Conservation (phyloP, 2,329 filamentous ascomycete genomes). For the Orbilia javanica region DNA sequence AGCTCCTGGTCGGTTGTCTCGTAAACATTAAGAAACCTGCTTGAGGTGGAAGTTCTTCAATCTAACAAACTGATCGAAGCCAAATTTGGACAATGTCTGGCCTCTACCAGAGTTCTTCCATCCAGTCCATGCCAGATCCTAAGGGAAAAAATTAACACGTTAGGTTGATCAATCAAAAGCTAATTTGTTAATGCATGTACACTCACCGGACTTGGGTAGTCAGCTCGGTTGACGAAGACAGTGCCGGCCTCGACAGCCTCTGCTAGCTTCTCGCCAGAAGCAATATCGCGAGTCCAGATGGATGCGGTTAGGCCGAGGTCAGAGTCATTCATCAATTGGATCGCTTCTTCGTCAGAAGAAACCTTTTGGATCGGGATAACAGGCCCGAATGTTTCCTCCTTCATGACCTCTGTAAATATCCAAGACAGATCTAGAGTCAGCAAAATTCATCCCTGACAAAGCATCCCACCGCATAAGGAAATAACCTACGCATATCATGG, state of each 20-base stretch:
- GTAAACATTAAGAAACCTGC: slow-evolving; percentile 69
- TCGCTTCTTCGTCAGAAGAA: slow-evolving; percentile 81
- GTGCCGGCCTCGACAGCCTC: slow-evolving; percentile 90
- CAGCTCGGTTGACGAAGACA: slow-evolving; percentile 94
- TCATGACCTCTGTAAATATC: slow-evolving; percentile 82
- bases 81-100: slow-evolving; percentile 87
- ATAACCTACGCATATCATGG: slow-evolving; percentile 68
- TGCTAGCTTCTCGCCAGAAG: slow-evolving; percentile 79
- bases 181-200: slow-evolving; percentile 38
- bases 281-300: slow-evolving; percentile 92
- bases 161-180: slow-evolving; percentile 51
- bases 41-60: slow-evolving; percentile 96
- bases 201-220: slow-evolving; percentile 90
- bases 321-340: slow-evolving; percentile 91
- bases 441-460: background rate
- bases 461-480: background rate
- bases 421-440: slow-evolving; percentile 8
- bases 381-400: slow-evolving; percentile 93
- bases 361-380: slow-evolving; percentile 93
- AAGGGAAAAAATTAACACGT: slow-evolving; percentile 60
- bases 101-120: slow-evolving; percentile 98
- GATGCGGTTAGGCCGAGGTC: slow-evolving; percentile 95
- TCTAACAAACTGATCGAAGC: slow-evolving; percentile 96
- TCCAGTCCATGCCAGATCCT: slow-evolving; percentile 96
- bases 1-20: background rate